phyloP scores from a whole-genome alignment of 2,329 filamentous ascomycete genomes.

The Fusarium burgessii region DNA sequence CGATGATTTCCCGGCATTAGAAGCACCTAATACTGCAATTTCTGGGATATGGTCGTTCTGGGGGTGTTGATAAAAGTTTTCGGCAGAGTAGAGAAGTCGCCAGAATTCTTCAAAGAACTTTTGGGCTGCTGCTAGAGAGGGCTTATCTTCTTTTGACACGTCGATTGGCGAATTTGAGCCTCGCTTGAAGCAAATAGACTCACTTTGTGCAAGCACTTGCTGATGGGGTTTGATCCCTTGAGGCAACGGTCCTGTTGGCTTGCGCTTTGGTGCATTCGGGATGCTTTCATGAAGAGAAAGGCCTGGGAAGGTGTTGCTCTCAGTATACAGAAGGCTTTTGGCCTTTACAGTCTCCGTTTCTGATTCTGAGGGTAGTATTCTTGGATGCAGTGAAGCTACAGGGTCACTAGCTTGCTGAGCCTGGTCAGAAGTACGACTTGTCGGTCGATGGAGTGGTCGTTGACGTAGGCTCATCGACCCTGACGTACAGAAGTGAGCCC shows the following conservation, averaged over 20 bases:
- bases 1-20: conserved; percentile 90
- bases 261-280: conserved; percentile 9
- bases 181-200: conserved; percentile 40
- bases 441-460: conserved; percentile 6
- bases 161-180: conserved; percentile 23
- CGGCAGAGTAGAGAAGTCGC: conserved; percentile 63
- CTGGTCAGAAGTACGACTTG: neutral
- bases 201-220: conserved; percentile 34
- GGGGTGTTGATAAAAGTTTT: conserved; percentile 61
- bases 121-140: conserved; percentile 45
- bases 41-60: conserved; percentile 66
- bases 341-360: neutral
- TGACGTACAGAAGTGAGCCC: conserved; percentile 7
- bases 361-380: no score
- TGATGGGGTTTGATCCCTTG: conserved; percentile 40
- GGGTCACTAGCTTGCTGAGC: neutral
- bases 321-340: no score
- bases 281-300: neutral
- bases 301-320: neutral
- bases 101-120: conserved; percentile 51
- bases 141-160: conserved; percentile 37
- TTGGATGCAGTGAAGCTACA: neutral
- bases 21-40: conserved; percentile 85
- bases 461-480: conserved; percentile 13
- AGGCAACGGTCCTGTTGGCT: conserved; percentile 10